These are phyloP conservation scores for Austroboletus festivus DNA, from an alignment of 768 basidiomycete species.

Conservation along the genomic window DNA sequence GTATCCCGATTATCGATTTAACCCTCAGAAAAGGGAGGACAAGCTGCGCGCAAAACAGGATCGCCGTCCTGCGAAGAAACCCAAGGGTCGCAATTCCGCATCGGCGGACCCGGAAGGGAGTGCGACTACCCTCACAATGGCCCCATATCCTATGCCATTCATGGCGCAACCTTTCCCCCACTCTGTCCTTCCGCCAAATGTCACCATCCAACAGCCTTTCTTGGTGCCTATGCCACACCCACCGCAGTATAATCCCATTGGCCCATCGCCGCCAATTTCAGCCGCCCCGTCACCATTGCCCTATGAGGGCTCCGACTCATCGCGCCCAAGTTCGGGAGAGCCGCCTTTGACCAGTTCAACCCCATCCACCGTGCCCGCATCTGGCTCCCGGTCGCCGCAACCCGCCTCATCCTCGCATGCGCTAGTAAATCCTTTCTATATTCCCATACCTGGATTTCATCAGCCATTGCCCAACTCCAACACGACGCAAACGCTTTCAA, in stretches of 20 bases:
- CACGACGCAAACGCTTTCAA: constrained; percentile 6
- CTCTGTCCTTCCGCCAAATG: no score
- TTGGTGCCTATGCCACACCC: no score
- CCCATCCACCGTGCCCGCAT: no score
- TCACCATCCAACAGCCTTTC: no score
- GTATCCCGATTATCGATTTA: constrained; percentile 59
- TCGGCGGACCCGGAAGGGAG: no score
- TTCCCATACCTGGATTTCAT: constrained; percentile 9
- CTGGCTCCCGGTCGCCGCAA: no score
- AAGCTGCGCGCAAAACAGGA: constrained; percentile 41
- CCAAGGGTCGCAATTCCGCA: constrained; percentile 1
- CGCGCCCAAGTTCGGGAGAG: background rate
- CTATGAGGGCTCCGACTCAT: constrained; percentile 5
- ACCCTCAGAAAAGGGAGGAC: constrained; percentile 52
- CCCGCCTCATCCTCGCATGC: no score
- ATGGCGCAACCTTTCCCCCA: no score
- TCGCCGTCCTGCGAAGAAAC: constrained; percentile 27
- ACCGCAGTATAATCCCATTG: constrained; percentile 30
- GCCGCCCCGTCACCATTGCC: constrained; percentile 46
- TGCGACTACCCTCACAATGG: no score
- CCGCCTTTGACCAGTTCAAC: no score
- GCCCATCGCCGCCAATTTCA: constrained; percentile 54
- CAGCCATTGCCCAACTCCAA: constrained; percentile 10
- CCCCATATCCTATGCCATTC: no score
- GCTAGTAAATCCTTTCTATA: background rate